Conservation (phyloP, 352 stramenopile genomes). For the Pythium coloratum region DNA sequence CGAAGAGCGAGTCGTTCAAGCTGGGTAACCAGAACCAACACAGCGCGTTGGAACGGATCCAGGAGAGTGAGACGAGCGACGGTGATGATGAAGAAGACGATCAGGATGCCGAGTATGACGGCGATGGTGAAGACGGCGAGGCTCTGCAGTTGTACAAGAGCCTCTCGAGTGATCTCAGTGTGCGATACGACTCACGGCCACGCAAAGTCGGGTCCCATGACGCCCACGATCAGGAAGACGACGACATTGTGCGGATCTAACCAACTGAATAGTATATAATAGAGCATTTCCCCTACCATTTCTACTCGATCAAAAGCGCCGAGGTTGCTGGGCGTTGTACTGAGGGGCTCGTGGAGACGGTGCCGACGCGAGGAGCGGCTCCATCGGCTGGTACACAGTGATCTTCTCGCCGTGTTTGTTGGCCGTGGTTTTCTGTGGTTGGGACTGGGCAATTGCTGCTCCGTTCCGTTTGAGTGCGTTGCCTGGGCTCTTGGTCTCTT, state of each 20-base stretch:
- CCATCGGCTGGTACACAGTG: conserved; percentile 21
- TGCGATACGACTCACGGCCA: conserved; percentile 39
- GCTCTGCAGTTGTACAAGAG: conserved; percentile 31
- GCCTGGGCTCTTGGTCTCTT: background rate
- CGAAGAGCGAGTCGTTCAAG: conserved; percentile 19
- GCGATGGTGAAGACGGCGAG: conserved; percentile 23
- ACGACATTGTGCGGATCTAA: conserved; percentile 28
- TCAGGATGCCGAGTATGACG: conserved; percentile 12
- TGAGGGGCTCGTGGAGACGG: background rate
- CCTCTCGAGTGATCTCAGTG: conserved; percentile 34
- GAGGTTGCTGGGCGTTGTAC: conserved; percentile 11
- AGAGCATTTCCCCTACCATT: too few species aligned
- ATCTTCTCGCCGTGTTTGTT: conserved; percentile 22
- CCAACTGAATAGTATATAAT: background rate
- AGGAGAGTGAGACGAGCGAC: conserved; percentile 20
- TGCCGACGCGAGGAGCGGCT: background rate
- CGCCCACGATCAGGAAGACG: conserved; percentile 21
- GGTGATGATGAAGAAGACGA: conserved; percentile 23
- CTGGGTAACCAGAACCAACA: conserved; percentile 18
- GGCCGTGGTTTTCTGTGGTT: background rate
- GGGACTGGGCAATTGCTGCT: conserved; percentile 14
- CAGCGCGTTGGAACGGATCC: conserved; percentile 22
- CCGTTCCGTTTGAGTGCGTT: conserved; percentile 19
- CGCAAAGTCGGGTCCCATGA: conserved; percentile 22
- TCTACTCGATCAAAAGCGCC: background rate